Conservation (phyloP, 129 eudicot genomes). For the Escallonia rubra region DNA sequence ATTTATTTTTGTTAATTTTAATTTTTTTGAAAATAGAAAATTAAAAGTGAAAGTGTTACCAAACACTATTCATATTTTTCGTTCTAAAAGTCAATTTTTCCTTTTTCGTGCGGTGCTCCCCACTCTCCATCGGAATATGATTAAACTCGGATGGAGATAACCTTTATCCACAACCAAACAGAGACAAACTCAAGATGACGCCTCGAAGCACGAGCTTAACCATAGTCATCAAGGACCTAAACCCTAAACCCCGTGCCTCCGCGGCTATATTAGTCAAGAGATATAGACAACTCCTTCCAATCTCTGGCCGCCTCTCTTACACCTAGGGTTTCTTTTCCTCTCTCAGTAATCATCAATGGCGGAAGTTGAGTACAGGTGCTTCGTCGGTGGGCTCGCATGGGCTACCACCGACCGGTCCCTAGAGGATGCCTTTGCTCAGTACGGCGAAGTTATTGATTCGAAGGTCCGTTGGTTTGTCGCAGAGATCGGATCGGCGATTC, state of each 20-base stretch:
- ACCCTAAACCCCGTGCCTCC: neutral
- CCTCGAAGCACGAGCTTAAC: constrained; percentile 14
- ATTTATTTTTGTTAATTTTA: too few species aligned
- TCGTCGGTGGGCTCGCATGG: constrained; percentile 96
- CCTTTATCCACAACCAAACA: neutral
- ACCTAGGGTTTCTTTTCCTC: neutral
- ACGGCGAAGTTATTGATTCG: constrained; percentile 75
- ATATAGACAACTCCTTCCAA: neutral
- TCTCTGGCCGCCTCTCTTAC: constrained; percentile 5
- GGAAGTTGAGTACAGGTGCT: constrained; percentile 81
- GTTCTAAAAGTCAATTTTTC: too few species aligned
- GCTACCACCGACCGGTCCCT: constrained; percentile 76
- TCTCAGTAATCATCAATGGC: constrained; percentile 30
- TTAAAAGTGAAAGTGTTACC: too few species aligned
- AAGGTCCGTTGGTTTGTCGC: constrained; percentile 66
- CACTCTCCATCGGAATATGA: too few species aligned
- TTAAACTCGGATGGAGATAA: neutral
- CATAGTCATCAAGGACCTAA: constrained; percentile 9
- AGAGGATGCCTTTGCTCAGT: constrained; percentile 60
- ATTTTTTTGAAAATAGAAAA: too few species aligned
- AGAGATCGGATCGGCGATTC: constrained; percentile 35
- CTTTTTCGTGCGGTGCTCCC: too few species aligned
- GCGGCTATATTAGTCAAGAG: constrained; percentile 24
- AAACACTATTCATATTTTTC: too few species aligned
- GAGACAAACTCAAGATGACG: neutral